These are phyloP conservation scores for Talaromyces atroroseus DNA, from an alignment of 2,329 filamentous ascomycete genomes.

Conservation along the genomic window DNA sequence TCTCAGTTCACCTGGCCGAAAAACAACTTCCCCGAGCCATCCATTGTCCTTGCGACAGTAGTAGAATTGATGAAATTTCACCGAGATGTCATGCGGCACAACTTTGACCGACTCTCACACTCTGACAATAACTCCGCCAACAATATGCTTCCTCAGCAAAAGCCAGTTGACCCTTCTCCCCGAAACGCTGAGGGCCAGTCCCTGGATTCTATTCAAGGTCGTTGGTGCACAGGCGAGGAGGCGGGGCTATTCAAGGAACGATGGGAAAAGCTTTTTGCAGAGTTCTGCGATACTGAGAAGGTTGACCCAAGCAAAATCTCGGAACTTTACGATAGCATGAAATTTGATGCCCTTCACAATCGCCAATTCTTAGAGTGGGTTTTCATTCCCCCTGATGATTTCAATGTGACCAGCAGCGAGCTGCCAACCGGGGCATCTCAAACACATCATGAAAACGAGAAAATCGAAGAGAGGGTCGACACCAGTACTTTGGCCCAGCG, in stretches of 20 bases:
- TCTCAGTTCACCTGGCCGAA: slow-evolving; percentile 97
- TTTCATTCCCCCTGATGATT: slow-evolving; percentile 77
- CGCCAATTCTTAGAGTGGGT: slow-evolving; percentile 95
- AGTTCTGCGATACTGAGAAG: slow-evolving; percentile 96
- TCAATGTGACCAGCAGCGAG: slow-evolving; percentile 55
- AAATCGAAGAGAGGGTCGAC: slow-evolving; percentile 27
- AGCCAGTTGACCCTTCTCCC: slow-evolving; percentile 7
- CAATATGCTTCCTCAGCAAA: slow-evolving; percentile 15
- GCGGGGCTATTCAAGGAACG: slow-evolving; percentile 90
- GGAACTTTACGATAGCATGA: slow-evolving; percentile 98
- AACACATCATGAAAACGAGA: slow-evolving; percentile 22
- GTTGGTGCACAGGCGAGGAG: slow-evolving; percentile 97
- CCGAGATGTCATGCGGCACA: slow-evolving; percentile 87
- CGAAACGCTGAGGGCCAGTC: slow-evolving; percentile 43
- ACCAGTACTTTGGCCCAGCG: slow-evolving; percentile 32
- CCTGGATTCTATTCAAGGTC: slow-evolving; percentile 68
- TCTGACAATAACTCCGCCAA: slow-evolving; percentile 54
- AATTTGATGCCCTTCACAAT: slow-evolving; percentile 96
- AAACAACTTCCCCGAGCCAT: slow-evolving; percentile 87
- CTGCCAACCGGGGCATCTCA: slow-evolving; percentile 13
- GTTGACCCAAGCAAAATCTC: slow-evolving; percentile 98
- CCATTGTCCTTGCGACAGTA: slow-evolving; percentile 83
- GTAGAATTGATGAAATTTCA: slow-evolving; percentile 98
- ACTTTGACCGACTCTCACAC: slow-evolving; percentile 74
- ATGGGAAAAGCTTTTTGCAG: slow-evolving; percentile 96